Base-by-base conservation (phyloP, 768 basidiomycete genomes). In the Boletales sp. region DNA sequence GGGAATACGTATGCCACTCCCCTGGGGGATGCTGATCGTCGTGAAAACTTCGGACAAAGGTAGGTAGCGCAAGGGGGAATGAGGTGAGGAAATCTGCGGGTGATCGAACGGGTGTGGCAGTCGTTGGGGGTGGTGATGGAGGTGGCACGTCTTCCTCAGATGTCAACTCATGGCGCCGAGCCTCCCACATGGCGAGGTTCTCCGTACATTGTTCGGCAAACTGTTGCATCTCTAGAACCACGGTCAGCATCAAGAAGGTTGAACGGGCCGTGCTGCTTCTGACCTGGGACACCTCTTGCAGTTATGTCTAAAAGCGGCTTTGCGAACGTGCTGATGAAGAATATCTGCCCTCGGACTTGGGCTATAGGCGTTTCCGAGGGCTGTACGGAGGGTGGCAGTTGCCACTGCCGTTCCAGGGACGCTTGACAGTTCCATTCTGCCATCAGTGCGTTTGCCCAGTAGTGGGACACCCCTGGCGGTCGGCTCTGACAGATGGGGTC, bases 401-500 rank as follows among this genome's bases (percentile, higher is more conserved):
- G 77, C 47, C 92, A 81, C 48, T 83, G 79, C 54, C 81, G 77
- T 66, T 99, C 96, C 5, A 97, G 78, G n/a, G 77, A 73, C 2
- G 92, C 88, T 67, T 99, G 96, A 11, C 82, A 82, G 8, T 81
- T 76, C 96, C 96, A 98, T 71, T 99, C 96, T 47, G 84, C 76
- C 70, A 87, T 81, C 35, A 99, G 70, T 2, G 90, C 93, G 13
- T 82, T 75, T 8, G 94, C 93, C 96, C 96, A 99, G 55, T 91
- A 84, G 60, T 89, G 83, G 4, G 92, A 91, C 13, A 96, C 90
- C n/a, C 82, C 74, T 55, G 91, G 89, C 1, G 96, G 95, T 17
- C 95, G 93, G 55, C 87, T 86, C 94, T 97, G 60, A 32, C 39
- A 47, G 38, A 38, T 5, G 5, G 30, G 41, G 21, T 21, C 57